Conservation (phyloP, 163 green algal species). For the Scenedesmus sp. region DNA sequence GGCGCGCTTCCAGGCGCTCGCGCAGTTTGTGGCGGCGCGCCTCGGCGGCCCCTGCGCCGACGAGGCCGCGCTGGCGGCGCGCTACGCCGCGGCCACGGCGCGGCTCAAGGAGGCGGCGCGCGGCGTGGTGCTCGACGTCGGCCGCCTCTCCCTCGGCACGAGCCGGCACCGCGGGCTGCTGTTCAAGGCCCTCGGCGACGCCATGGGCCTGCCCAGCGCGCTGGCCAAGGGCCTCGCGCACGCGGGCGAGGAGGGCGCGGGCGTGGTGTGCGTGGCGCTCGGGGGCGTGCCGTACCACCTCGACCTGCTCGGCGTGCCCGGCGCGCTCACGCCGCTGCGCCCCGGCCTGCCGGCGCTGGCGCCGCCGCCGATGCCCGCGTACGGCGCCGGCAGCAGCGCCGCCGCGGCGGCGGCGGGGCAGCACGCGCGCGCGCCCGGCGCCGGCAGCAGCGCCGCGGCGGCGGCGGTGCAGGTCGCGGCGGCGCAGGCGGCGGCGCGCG, state of each 20-base stretch:
- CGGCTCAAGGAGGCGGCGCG: conserved; percentile 42
- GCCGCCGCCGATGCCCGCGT: neutral
- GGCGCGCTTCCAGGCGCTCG: conserved; percentile 64
- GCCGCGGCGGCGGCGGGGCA: neutral
- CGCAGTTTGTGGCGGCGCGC: conserved; percentile 59
- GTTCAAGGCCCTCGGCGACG: conserved; percentile 78
- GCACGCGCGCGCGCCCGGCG: neutral
- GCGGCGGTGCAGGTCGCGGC: neutral
- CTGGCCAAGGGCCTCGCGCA: conserved; percentile 55
- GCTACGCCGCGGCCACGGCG: conserved; percentile 45
- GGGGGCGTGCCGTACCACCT: conserved; percentile 49
- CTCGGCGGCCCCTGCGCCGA: conserved; percentile 61
- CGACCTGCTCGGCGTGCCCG: conserved; percentile 60
- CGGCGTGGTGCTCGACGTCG: conserved; percentile 56
- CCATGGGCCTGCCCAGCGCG: conserved; percentile 58
- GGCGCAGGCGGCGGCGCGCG: neutral
- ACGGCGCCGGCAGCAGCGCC: too few species aligned
- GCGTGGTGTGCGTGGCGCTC: conserved; percentile 22
- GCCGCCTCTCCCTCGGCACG: conserved; percentile 50
- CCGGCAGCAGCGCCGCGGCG: conserved; percentile 26
- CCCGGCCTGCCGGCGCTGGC: neutral
- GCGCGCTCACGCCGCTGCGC: conserved; percentile 41
- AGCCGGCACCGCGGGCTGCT: conserved; percentile 76
- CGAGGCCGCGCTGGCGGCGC: conserved; percentile 43
- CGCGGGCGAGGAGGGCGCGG: conserved; percentile 25